Conservation (phyloP, 2,329 filamentous ascomycete genomes). For the Aspergillus tubingensis region DNA sequence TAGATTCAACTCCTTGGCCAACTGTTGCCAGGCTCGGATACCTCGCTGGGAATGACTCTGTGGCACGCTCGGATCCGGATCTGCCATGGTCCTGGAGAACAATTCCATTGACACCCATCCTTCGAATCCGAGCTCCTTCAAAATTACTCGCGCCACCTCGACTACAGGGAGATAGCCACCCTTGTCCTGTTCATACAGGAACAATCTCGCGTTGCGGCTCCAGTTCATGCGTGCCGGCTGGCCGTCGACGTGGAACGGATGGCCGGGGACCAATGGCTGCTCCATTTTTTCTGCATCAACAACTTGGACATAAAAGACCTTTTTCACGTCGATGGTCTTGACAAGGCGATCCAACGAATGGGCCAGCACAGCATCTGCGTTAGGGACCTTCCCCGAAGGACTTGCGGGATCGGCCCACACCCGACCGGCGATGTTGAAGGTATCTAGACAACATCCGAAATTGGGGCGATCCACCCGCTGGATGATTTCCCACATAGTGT, state of each 20-base stretch:
- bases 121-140: constrained; percentile 63
- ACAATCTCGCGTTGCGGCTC: constrained; percentile 71
- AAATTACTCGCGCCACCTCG: constrained; percentile 60
- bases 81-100: constrained; percentile 62
- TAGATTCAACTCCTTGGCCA: constrained; percentile 27
- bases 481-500: constrained; percentile 69
- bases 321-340: constrained; percentile 57
- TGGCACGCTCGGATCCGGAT: constrained; percentile 54
- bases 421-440: constrained; percentile 72
- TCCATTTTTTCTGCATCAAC: constrained; percentile 68
- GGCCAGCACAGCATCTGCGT: constrained; percentile 57
- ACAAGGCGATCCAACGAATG: constrained; percentile 58
- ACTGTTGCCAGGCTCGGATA: constrained; percentile 51
- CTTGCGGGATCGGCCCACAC: constrained; percentile 68
- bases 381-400: constrained; percentile 50
- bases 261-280: constrained; percentile 56
- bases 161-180: constrained; percentile 68
- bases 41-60: constrained; percentile 56
- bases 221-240: constrained; percentile 71
- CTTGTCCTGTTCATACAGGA: constrained; percentile 60
- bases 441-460: constrained; percentile 74
- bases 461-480: constrained; percentile 65
- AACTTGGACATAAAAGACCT: constrained; percentile 73
- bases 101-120: constrained; percentile 72
- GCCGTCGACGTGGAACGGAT: constrained; percentile 58